phyloP scores from a whole-genome alignment of 2,329 filamentous ascomycete species.

The Beauveria pseudobassiana region DNA sequence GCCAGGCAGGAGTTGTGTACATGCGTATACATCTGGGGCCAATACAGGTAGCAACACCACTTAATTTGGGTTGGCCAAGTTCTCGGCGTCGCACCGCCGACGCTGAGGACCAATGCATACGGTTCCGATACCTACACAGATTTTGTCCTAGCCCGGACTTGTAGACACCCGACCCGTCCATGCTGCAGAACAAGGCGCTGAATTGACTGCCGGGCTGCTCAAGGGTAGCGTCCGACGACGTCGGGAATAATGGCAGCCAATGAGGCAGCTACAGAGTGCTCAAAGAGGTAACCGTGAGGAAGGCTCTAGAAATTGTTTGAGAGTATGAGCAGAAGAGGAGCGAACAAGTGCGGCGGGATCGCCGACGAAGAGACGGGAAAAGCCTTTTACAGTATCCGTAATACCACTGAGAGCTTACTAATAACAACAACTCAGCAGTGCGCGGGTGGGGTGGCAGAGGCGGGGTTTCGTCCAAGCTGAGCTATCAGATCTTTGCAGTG shows the following conservation, averaged over 20 bases:
- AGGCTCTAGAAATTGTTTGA: too few relatives aligned
- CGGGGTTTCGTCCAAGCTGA: neutral
- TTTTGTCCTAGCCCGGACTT: too few relatives aligned
- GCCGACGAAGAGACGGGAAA: neutral
- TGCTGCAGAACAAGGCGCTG: neutral
- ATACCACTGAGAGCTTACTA: neutral
- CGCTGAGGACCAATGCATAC: too few relatives aligned
- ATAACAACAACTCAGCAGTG: neutral
- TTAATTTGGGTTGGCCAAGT: too few relatives aligned
- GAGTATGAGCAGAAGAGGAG: neutral
- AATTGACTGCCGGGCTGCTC: neutral
- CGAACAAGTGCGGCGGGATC: neutral
- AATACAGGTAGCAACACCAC: too few relatives aligned
- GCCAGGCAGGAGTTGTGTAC: too few relatives aligned
- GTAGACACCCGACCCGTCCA: neutral
- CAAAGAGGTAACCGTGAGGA: neutral
- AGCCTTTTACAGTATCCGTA: neutral
- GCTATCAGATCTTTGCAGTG: neutral
- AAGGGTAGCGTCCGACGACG: neutral
- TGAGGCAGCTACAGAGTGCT: neutral
- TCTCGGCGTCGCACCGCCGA: too few relatives aligned
- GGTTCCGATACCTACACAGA: too few relatives aligned
- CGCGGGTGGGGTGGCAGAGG: neutral
- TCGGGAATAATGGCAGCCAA: neutral
- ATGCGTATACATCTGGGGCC: too few relatives aligned